Percentiles rank a stretch among this genome's conserved stretches.
These are phyloP conservation scores for Scheffersomyces lignicola DNA, from an alignment of 1,139 yeast species.

Conservation along the genomic window DNA sequence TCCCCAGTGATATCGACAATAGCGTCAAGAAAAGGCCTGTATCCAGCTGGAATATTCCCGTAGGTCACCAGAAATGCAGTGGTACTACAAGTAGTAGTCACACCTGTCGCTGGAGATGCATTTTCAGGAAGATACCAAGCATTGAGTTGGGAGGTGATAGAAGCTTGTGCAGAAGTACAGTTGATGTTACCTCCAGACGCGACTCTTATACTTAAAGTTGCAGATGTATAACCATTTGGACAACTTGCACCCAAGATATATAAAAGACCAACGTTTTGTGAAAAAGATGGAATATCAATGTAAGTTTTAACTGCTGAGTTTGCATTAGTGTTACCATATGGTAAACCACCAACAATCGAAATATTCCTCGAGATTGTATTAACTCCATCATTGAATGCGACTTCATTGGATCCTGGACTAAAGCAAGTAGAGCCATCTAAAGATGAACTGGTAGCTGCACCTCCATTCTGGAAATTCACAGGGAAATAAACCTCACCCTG, in stretches of 20 bases:
- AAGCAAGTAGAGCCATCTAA: conserved; percentile 15
- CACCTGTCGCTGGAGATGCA: conserved; percentile 11
- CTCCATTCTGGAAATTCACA: conserved; percentile 23
- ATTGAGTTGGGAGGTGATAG: conserved; percentile 20
- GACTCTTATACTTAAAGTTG: conserved; percentile 18
- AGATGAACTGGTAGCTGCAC: conserved; percentile 21
- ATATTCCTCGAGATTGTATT: no score
- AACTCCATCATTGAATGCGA: conserved; percentile 23
- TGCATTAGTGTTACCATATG: no score
- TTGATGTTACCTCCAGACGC: conserved; percentile 12
- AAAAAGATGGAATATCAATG: no score
- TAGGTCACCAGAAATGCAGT: conserved; percentile 13
- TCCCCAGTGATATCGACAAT: conserved; percentile 4
- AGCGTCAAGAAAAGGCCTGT: conserved; percentile 24
- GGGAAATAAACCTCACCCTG: conserved; percentile 23
- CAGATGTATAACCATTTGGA: conserved; percentile 19
- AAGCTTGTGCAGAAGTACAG: conserved; percentile 19
- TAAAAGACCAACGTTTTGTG: no score
- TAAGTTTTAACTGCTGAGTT: no score
- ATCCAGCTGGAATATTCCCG: conserved; percentile 26
- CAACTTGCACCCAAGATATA: conserved; percentile 23
- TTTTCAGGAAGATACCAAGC: conserved; percentile 18
- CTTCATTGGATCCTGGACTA: conserved; percentile 21
- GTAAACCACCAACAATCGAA: no score
- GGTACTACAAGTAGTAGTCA: conserved; percentile 15